Conservation (phyloP, 768 basidiomycete genomes). For the Rhodotorula toruloides region DNA sequence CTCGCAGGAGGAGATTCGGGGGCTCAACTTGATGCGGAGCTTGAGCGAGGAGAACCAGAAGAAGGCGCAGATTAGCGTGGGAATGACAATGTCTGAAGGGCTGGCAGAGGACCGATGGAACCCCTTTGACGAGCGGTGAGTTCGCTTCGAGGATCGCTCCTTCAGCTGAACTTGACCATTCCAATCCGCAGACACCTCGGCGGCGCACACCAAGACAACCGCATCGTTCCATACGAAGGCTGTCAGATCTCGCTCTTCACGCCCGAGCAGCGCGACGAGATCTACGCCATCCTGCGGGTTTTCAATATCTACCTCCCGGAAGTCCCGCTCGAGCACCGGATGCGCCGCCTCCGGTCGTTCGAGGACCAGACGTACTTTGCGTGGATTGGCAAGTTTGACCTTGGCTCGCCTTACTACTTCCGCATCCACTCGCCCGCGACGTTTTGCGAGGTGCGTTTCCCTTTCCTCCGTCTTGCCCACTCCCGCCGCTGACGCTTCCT, state of each 20-base stretch:
- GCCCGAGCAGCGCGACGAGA: conserved; percentile 32
- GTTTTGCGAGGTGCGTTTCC: conserved; percentile 40
- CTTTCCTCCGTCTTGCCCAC: background rate
- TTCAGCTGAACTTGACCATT: too few species aligned
- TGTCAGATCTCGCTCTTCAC: conserved; percentile 37
- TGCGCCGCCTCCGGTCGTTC: conserved; percentile 1
- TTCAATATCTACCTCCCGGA: conserved; percentile 44
- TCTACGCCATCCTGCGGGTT: conserved; percentile 37
- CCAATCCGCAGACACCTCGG: conserved; percentile 38
- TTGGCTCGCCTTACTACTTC: conserved; percentile 45
- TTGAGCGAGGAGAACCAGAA: conserved; percentile 39
- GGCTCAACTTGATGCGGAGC: conserved; percentile 41
- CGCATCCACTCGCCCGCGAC: conserved; percentile 43
- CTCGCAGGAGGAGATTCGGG: conserved; percentile 41
- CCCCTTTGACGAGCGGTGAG: conserved; percentile 42
- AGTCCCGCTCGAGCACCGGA: conserved; percentile 28
- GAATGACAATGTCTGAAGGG: conserved; percentile 33
- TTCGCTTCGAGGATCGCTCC: background rate
- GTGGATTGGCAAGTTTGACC: conserved; percentile 43
- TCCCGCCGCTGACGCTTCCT: background rate
- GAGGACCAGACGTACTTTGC: conserved; percentile 42
- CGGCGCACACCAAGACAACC: conserved; percentile 44
- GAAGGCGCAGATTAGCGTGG: conserved; percentile 40
- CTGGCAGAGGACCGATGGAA: conserved; percentile 44
- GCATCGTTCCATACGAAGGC: conserved; percentile 43